These are phyloP conservation scores for Immersiella caudata DNA, from an alignment of 495 filamentous ascomycete genomes.

Conservation along the genomic window DNA sequence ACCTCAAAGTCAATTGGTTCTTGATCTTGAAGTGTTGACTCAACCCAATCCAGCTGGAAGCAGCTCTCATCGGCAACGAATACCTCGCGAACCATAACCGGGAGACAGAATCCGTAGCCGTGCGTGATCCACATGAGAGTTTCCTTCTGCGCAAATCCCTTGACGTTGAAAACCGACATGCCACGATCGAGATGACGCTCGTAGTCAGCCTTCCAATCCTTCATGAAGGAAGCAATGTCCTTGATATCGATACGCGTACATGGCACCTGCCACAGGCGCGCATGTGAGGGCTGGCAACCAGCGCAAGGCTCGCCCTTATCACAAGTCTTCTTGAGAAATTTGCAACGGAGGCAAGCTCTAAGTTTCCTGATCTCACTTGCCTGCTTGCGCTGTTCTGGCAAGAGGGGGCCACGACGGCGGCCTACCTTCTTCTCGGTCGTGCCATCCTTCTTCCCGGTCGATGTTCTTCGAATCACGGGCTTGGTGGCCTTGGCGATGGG, in stretches of 20 bases:
- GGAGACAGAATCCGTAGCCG: slow-evolving; percentile 85
- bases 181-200: slow-evolving; percentile 84
- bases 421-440: slow-evolving; percentile 85
- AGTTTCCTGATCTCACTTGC: slow-evolving; percentile 92
- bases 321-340: slow-evolving; percentile 97
- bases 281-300: slow-evolving; percentile 90
- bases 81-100: slow-evolving; percentile 87
- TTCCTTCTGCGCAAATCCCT: slow-evolving; percentile 82
- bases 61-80: slow-evolving; percentile 88
- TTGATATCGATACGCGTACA: slow-evolving; percentile 97
- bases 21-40: slow-evolving; percentile 65
- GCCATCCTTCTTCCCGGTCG: slow-evolving; percentile 72
- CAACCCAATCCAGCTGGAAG: slow-evolving; percentile 89
- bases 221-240: slow-evolving; percentile 96
- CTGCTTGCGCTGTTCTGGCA: slow-evolving; percentile 92
- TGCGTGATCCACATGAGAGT: slow-evolving; percentile 81
- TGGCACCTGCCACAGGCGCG: slow-evolving; percentile 90
- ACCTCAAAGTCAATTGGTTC: slow-evolving; percentile 77
- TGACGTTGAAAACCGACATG: slow-evolving; percentile 90
- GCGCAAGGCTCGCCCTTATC: slow-evolving; percentile 93
- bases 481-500: slow-evolving; percentile 79
- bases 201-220: slow-evolving; percentile 95
- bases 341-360: slow-evolving; percentile 90
- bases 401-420: slow-evolving; percentile 79
- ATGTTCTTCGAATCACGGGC: slow-evolving; percentile 74